Conservation (phyloP, 768 basidiomycete genomes). For the Mycena chlorophos region DNA sequence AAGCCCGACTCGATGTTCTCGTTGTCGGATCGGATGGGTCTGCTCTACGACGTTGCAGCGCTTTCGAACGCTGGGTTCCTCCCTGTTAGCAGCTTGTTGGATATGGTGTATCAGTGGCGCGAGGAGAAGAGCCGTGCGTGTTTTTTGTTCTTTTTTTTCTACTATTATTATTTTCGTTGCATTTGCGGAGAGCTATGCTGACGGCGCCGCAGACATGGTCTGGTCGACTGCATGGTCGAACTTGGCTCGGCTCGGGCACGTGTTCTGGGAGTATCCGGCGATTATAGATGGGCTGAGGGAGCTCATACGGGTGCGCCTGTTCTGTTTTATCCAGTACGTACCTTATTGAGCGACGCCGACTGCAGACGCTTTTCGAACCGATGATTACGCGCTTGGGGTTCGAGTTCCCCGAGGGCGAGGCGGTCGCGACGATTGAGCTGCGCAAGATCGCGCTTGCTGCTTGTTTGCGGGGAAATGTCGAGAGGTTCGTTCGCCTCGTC, state of each 20-base stretch:
- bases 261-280: conserved; percentile 81
- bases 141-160: conserved; percentile 10
- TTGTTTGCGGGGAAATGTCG: conserved; percentile 36
- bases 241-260: conserved; percentile 53
- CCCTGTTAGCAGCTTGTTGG: conserved; percentile 73
- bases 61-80: conserved; percentile 80
- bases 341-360: neutral
- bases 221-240: conserved; percentile 69
- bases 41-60: conserved; percentile 80
- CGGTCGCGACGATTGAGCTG: conserved; percentile 65
- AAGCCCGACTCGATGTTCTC: conserved; percentile 65
- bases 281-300: conserved; percentile 54
- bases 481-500: neutral
- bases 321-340: neutral
- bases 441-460: conserved; percentile 70
- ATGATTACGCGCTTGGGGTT: conserved; percentile 78
- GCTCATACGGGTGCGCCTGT: conserved; percentile 54
- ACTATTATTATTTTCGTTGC: neutral
- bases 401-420: conserved; percentile 65
- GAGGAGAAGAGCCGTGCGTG: conserved; percentile 78
- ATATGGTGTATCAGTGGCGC: conserved; percentile 65
- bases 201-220: conserved; percentile 59
- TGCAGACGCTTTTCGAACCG: conserved; percentile 66
- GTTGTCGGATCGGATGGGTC: conserved; percentile 83
- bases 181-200: neutral